Percentiles rank a stretch among this genome's conserved stretches.
These are phyloP conservation scores for Gracilaria caudata DNA, from an alignment of 23 red algal genomes.

Conservation along the genomic window DNA sequence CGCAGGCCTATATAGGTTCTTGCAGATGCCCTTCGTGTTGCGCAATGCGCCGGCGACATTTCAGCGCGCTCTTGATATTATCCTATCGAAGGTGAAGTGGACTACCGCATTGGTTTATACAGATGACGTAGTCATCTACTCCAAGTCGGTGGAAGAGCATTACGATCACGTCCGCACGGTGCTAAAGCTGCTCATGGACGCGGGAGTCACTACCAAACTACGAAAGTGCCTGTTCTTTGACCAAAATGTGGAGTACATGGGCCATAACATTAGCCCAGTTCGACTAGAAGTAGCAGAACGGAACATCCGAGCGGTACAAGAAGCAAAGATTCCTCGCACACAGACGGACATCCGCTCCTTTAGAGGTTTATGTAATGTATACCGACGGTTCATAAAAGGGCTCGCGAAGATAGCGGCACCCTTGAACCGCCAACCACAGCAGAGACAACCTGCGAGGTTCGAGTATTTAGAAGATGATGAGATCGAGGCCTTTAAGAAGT, in stretches of 20 bases:
- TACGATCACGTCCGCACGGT: background rate
- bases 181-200: background rate
- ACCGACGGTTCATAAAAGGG: constrained; percentile 38
- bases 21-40: background rate
- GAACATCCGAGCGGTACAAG: background rate
- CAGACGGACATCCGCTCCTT: constrained; percentile 22
- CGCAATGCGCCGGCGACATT: constrained; percentile 25
- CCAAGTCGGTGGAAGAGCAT: background rate
- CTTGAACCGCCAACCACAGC: background rate
- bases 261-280: constrained; percentile 17
- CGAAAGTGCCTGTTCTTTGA: constrained; percentile 6
- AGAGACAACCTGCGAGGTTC: background rate
- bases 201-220: constrained; percentile 10
- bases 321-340: constrained; percentile 12
- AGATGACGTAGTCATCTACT: constrained; percentile 28
- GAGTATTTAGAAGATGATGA: background rate
- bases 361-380: constrained; percentile 29
- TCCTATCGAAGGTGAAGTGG: constrained; percentile 7
- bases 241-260: constrained; percentile 7
- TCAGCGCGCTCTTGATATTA: constrained; percentile 2
- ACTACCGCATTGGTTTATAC: background rate
- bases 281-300: background rate
- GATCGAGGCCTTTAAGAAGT: constrained; percentile 1
- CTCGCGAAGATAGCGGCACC: constrained; percentile 20
- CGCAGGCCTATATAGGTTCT: background rate